Base-by-base conservation (phyloP, 306 rosid genomes). In the Acacia melanoxylon region DNA sequence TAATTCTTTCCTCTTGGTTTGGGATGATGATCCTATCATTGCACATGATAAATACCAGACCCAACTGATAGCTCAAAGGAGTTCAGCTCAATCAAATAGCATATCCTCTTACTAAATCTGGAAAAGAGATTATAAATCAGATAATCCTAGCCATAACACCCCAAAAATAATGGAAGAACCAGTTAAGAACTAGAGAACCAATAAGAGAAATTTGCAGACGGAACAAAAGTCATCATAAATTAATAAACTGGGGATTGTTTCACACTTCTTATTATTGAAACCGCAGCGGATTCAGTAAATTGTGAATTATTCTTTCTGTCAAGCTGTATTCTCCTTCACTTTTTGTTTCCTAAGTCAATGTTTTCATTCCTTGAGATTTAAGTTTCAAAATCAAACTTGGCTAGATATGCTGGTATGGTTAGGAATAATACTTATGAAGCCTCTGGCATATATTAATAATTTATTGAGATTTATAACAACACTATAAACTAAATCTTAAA, bases 321-420 rank as follows among this genome's bases (percentile, higher is more conserved):
- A 79, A 75, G n/a, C 76, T 85, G 19, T 79, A 75, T n/a, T 10
- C 68, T 46, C 81, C 85, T 2, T 82, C 86, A 1, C 40, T 82
- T 40, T 12, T 2, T 14, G 86, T 54, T 82, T 20, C 85, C 16
- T 77, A 67, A 79, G 83, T 58, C 51, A 14, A 25, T 27, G 33
- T 76, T 51, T 81, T 71, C 40, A 8, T 19, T 12, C 78, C 67
- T 7, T 46, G 10, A 15, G 35, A 3, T 41, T 40, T 19, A 40
- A 40, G 24, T 9, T 69, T 19, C 7, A 12, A 22, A 71, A 45
- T 15, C 20, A 44, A 72, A 46, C 59, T 14, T 40, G 3, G 35
- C 68, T 61, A 11, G 37, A 19, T 4, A 14, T 9, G 10, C 14
- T 27, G 20, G 40, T 27, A 61, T 12, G 20, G 58, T 14, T 17